Percentiles rank a stretch among this genome's conserved stretches.
phyloP scores from a whole-genome alignment of 192 early-diverging fungal genomes.

The Thamnidium elegans region DNA sequence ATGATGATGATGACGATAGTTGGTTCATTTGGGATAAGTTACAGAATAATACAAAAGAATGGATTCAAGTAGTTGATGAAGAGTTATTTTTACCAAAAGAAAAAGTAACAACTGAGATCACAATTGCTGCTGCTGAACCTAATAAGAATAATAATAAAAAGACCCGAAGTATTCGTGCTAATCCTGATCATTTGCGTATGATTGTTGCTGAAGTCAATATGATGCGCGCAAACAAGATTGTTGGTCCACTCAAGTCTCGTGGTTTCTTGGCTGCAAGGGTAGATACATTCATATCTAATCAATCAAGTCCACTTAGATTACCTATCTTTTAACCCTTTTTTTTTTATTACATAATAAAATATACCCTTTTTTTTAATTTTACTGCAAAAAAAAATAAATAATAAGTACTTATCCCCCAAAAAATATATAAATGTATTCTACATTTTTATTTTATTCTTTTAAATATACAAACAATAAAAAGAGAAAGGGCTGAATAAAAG shows the following conservation, averaged over 20 bases:
- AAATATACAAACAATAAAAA: too few species aligned
- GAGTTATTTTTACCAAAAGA: not conserved
- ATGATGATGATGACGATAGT: not conserved
- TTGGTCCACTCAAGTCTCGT: slow-evolving; percentile 44
- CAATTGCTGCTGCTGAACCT: not conserved
- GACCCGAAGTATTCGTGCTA: slow-evolving; percentile 39
- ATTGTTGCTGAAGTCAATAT: slow-evolving; percentile 54
- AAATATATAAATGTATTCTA: too few species aligned
- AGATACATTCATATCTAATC: slow-evolving; percentile 26
- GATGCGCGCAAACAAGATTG: slow-evolving; percentile 50
- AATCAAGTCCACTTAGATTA: slow-evolving; percentile 18
- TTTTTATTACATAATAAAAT: not conserved
- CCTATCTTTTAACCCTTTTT: not conserved
- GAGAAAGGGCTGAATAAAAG: too few species aligned
- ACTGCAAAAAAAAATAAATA: too few species aligned
- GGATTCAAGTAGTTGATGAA: slow-evolving; percentile 16
- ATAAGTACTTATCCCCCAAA: too few species aligned
- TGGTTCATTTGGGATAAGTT: slow-evolving; percentile 11
- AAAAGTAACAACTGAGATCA: too few species aligned
- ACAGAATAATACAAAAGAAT: slow-evolving; percentile 13
- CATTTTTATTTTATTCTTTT: too few species aligned
- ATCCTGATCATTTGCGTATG: slow-evolving; percentile 50
- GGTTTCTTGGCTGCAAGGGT: slow-evolving; percentile 40
- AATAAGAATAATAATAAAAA: not conserved
- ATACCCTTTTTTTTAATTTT: too few species aligned